phyloP scores from a whole-genome alignment of 495 filamentous ascomycete genomes.

The Gamarada debralockiae region DNA sequence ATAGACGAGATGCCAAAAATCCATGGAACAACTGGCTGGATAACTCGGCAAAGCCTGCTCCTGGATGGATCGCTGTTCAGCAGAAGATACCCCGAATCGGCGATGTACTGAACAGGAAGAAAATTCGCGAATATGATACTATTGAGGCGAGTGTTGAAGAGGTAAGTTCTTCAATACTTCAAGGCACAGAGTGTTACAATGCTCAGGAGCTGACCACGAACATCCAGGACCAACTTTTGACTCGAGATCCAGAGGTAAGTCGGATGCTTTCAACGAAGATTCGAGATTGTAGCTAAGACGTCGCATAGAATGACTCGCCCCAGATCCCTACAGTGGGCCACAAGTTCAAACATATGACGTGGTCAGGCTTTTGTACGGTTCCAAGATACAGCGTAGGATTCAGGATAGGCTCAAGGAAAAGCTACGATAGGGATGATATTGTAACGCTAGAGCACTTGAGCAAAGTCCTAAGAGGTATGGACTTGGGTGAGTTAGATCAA shows the following conservation, averaged over 20 bases:
- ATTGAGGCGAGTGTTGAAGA: background rate
- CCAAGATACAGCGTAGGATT: background rate
- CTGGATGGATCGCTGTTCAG: background rate
- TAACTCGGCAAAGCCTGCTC: background rate
- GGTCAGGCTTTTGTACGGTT: background rate
- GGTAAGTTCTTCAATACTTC: background rate
- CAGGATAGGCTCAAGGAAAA: background rate
- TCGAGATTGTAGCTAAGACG: background rate
- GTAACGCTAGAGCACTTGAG: background rate
- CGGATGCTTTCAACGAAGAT: background rate
- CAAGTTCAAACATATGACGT: background rate
- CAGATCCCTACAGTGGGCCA: background rate
- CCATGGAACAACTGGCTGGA: slow-evolving; percentile 6
- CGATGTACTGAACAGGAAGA: background rate
- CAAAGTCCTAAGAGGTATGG: background rate
- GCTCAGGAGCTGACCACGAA: background rate
- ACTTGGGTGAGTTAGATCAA: too few relatives aligned
- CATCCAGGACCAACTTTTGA: background rate
- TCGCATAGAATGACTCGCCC: background rate
- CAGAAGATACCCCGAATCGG: slow-evolving; percentile 5
- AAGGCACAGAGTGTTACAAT: background rate
- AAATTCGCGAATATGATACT: background rate
- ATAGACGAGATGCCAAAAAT: background rate
- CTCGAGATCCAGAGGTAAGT: background rate
- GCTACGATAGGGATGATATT: background rate